Conservation (phyloP, 1,139 yeast genomes). For the Yamadazyma spencermartinsiae region DNA sequence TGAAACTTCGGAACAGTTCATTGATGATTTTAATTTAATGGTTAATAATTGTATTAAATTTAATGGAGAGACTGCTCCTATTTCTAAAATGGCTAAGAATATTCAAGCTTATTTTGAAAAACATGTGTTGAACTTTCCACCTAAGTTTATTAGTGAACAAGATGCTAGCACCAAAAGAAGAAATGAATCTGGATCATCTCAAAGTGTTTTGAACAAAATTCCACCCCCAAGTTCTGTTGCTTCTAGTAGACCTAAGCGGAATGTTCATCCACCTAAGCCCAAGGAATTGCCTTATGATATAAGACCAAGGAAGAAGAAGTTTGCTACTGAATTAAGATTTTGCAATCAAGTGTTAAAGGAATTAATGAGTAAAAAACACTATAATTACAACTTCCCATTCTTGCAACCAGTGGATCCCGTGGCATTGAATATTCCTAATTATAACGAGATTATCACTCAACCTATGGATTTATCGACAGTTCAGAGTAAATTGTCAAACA, state of each 20-base stretch:
- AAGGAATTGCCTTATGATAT: constrained; percentile 90
- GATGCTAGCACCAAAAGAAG: constrained; percentile 45
- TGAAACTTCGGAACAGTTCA: constrained; percentile 64
- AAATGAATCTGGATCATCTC: constrained; percentile 6
- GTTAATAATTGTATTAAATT: constrained; percentile 78
- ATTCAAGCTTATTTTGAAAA: constrained; percentile 91
- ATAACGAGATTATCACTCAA: constrained; percentile 76
- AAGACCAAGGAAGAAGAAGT: constrained; percentile 89
- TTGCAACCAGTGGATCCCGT: constrained; percentile 94
- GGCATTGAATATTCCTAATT: constrained; percentile 89
- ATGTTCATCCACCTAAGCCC: constrained; percentile 94
- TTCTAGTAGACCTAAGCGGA: constrained; percentile 81
- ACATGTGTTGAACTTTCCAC: constrained; percentile 90
- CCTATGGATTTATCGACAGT: constrained; percentile 97
- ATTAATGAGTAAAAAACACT: constrained; percentile 78
- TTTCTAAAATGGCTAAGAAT: constrained; percentile 88
- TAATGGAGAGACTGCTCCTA: constrained; percentile 81
- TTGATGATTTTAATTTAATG: constrained; percentile 82
- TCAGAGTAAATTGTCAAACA: constrained; percentile 74
- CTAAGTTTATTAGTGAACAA: constrained; percentile 57
- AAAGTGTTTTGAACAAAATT: constrained; percentile 1
- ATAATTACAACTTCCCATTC: constrained; percentile 84
- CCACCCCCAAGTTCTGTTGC: constrained; percentile 41
- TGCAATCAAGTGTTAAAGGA: constrained; percentile 84
- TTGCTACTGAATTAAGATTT: constrained; percentile 84